These are phyloP conservation scores for Rhodotorula paludigena DNA, from an alignment of 768 basidiomycete genomes.

Conservation along the genomic window DNA sequence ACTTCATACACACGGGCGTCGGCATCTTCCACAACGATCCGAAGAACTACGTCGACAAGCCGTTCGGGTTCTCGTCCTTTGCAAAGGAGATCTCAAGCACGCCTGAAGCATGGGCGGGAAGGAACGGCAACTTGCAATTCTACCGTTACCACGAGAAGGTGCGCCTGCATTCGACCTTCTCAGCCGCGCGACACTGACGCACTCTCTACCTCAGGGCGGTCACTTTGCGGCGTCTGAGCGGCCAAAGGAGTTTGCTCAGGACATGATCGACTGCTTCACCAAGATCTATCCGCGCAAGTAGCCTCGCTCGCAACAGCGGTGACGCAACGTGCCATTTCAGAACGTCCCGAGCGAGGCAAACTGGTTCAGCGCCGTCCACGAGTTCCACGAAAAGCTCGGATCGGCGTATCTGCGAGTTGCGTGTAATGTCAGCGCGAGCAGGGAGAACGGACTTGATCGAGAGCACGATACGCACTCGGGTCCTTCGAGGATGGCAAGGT, in stretches of 20 bases:
- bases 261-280: conserved; percentile 32
- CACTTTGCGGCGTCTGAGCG: conserved; percentile 30
- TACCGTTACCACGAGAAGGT: conserved; percentile 30
- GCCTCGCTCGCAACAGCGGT: too few relatives aligned
- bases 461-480: conserved; percentile 2
- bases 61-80: conserved; percentile 32
- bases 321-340: neutral
- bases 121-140: conserved; percentile 25
- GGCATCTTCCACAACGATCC: conserved; percentile 15
- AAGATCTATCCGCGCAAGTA: conserved; percentile 9
- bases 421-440: neutral
- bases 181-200: neutral
- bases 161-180: neutral
- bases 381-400: conserved; percentile 1
- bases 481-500: conserved; percentile 4
- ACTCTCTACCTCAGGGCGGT: conserved; percentile 15
- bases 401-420: neutral
- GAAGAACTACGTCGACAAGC: conserved; percentile 21
- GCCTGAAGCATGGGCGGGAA: conserved; percentile 20
- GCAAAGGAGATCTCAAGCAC: conserved; percentile 20
- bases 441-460: neutral
- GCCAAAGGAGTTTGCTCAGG: conserved; percentile 19
- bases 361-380: neutral
- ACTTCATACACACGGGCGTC: conserved; percentile 15
- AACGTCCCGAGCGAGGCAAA: conserved; percentile 1